Conservation (phyloP, 2,329 filamentous ascomycete species). For the Zalaria obscura region DNA sequence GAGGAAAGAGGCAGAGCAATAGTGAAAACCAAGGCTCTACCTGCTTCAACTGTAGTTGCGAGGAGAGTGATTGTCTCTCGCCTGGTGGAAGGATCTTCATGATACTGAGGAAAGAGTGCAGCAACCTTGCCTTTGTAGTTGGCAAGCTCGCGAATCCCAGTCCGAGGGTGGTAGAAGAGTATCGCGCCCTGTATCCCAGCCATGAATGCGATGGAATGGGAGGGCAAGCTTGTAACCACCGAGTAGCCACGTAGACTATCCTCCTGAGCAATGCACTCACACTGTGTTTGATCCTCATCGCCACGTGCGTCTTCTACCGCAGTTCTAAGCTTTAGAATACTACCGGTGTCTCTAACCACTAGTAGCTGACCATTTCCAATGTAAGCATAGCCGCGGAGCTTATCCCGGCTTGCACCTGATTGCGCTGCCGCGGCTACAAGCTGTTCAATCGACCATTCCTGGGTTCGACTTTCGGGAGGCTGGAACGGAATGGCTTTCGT, state of each 20-base stretch:
- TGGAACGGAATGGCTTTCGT: constrained; percentile 1
- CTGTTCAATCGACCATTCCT: constrained; percentile 2
- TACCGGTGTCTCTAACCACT: constrained; percentile 44
- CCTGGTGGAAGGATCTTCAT: constrained; percentile 1
- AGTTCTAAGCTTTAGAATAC: constrained; percentile 32
- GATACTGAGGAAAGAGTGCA: constrained; percentile 20
- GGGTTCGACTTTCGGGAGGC: not conserved
- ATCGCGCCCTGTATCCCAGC: constrained; percentile 31
- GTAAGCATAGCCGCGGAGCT: constrained; percentile 51
- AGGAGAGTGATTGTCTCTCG: constrained; percentile 17
- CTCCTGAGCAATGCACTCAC: constrained; percentile 16
- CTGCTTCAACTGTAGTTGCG: constrained; percentile 22
- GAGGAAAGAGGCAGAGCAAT: constrained; percentile 3
- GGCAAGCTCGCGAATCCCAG: constrained; percentile 13
- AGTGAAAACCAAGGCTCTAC: constrained; percentile 9
- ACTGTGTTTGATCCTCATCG: constrained; percentile 5
- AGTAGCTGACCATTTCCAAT: constrained; percentile 39
- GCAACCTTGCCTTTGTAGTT: constrained; percentile 24
- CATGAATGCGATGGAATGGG: constrained; percentile 26
- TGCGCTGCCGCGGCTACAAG: not conserved
- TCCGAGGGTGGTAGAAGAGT: constrained; percentile 19
- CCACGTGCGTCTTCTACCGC: not conserved
- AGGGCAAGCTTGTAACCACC: constrained; percentile 24
- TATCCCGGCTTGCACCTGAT: constrained; percentile 19
- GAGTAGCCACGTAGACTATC: constrained; percentile 34